Conservation (phyloP, 768 basidiomycete species). For the Phanerochaete carnosa region DNA sequence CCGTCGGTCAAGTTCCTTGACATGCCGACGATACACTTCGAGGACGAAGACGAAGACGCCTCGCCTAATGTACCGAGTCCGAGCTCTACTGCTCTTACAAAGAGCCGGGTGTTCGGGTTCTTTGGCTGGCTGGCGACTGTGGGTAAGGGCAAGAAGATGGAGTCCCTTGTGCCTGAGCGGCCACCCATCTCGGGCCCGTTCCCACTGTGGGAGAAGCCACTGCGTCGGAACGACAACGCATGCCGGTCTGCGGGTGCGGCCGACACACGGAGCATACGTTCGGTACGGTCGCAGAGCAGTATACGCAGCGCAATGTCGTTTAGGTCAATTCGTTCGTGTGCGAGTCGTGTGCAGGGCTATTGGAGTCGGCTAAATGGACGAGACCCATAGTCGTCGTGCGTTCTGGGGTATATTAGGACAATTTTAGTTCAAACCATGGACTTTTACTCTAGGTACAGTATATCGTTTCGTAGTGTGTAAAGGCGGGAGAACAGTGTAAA, state of each 20-base stretch:
- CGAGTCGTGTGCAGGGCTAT: constrained; percentile 28
- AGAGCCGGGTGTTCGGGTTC: constrained; percentile 9
- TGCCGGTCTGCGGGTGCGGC: constrained; percentile 4
- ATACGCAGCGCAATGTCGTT: constrained; percentile 22
- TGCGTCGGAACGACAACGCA: constrained; percentile 8
- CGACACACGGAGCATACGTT: constrained; percentile 17
- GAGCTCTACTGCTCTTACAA: not conserved
- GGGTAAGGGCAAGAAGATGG: constrained; percentile 1
- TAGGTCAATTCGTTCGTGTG: constrained; percentile 24
- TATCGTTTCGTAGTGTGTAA: not conserved
- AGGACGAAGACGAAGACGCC: constrained; percentile 22
- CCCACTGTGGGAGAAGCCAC: constrained; percentile 26
- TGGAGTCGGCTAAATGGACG: constrained; percentile 19
- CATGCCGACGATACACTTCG: constrained; percentile 57
- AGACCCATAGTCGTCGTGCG: constrained; percentile 8
- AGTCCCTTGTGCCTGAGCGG: constrained; percentile 15
- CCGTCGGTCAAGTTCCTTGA: constrained; percentile 70
- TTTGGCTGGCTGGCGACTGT: constrained; percentile 11
- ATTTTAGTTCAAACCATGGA: not conserved
- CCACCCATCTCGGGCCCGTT: constrained; percentile 32
- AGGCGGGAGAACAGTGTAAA: not conserved
- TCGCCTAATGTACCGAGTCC: constrained; percentile 2
- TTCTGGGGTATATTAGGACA: not conserved
- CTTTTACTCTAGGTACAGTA: not conserved
- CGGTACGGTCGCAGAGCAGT: constrained; percentile 23